Evolutionary conservation across 441 rosid genomes (phyloP), one percentile per base, ranked within the genome.

Genomic region (Iberis amara): DNA sequence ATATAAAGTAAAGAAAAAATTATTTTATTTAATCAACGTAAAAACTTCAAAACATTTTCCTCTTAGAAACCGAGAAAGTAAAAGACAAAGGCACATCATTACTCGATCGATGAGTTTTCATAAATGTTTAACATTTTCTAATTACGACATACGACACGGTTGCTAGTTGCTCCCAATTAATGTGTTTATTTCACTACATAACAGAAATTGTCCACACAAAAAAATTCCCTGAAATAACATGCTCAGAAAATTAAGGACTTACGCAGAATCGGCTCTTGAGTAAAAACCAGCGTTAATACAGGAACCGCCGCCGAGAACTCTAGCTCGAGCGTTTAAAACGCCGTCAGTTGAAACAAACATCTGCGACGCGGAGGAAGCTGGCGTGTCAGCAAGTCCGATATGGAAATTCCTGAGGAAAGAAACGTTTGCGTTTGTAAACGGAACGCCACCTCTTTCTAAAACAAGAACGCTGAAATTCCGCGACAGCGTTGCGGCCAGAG

Each of bases 281-380:
- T 89, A 89, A 69, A 89, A 89, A 21, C 97, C 97, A 13, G 97
- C 97, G 73, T 89, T 89, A 69, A 84, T 86, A 80, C 75, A 69
- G 6, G 84, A 72, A 24, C 96, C 97, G 9, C 97, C 97, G 2
- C 97, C 97, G 46, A 89, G 70, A 64, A 86, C 87, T 59, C 97
- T 73, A 50, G 78, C 96, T 39, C 97, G 80, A 9, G 97, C 62
- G 63, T 89, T 89, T 11, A 76, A 69, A 48, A 89, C 96, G 41
- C 97, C 97, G 39, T 89, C 97, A 1, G 91, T 86, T 14, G 97
- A 89, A 8, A 68, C 52, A 57, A 89, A 89, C 53, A 56, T 67
- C 45, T 89, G 97, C 0, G 97, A 89, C 43, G 94, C 91, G 39
- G 96, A 86, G 8, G 69, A 31, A 30, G 80, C 51, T 7, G 97